Evolutionary conservation across 306 rosid species (phyloP), one percentile per base, ranked within the genome.

Genomic region (Ormosia emarginata): DNA sequence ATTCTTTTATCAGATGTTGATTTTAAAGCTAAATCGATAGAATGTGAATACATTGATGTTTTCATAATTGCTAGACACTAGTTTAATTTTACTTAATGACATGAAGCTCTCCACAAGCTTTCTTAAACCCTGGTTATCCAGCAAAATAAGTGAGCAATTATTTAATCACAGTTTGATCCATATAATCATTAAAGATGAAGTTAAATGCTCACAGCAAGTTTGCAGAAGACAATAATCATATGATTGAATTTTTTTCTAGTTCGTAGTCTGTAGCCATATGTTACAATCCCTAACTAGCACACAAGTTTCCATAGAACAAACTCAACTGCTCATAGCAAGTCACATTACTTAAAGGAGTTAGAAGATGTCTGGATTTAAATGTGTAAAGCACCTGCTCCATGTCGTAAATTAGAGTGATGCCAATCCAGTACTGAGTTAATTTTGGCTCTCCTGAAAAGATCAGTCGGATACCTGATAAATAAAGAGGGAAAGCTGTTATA

Each of bases 371-470:
- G 52, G 68, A 73, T 65, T 57, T 46, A 58, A 74, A 59, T 14
- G 75, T 18, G 50, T 41, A 30, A 71, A 67, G 76, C 56, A 94
- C 97, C 91, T 89, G 95, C 86, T 47, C 98, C 97, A 11, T 53
- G 84, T 44, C 95, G 95, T 83, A 95, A 82, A 77, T 93, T 90
- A 53, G 97, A 90, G 81, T 95, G 98, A 77, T 94, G 98, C 98
- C 97, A 94, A 85, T 94, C 93, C 89, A 94, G 50, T 14, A 92
- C 91, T 6, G 97, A 92, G 81, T 93, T 62, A 13, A 91, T 90
- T 82, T 87, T 90, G 80, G 97, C 97, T 88, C 95, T 90, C 85
- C 81, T 79, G 67, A 30, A 84, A 84, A 88, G 70, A 87, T 93
- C 97, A 30, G 90, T 71, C 56, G 98, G 97, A 82, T 91, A 93